These are phyloP conservation scores for Colletotrichum sp. DNA, from an alignment of 2,329 filamentous ascomycete species.

Conservation along the genomic window DNA sequence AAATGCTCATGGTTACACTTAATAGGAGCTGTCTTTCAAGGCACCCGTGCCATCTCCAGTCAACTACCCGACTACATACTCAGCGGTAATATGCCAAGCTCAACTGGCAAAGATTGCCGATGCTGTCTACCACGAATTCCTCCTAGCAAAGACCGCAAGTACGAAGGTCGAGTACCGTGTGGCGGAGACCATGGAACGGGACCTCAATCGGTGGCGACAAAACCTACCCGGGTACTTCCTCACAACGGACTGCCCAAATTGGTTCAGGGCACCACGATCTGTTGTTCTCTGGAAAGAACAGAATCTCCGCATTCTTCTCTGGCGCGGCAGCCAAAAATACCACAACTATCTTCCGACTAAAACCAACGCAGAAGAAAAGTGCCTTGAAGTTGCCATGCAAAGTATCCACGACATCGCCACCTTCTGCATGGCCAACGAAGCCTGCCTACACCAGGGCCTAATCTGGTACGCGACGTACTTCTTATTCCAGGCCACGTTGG, in stretches of 20 bases:
- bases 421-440: constrained; percentile 35
- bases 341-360: constrained; percentile 34
- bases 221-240: constrained; percentile 37
- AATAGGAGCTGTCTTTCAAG: constrained; percentile 8
- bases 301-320: constrained; percentile 49
- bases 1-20: neutral
- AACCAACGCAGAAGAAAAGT: constrained; percentile 34
- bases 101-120: constrained; percentile 44
- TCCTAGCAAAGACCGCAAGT: constrained; percentile 39
- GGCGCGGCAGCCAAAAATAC: constrained; percentile 37
- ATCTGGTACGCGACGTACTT: constrained; percentile 51
- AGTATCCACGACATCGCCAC: constrained; percentile 39
- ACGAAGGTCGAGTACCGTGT: constrained; percentile 39
- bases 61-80: constrained; percentile 42
- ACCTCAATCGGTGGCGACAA: constrained; percentile 37
- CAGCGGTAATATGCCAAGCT: constrained; percentile 44
- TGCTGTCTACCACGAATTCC: constrained; percentile 45
- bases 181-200: constrained; percentile 40
- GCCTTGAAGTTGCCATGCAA: constrained; percentile 40
- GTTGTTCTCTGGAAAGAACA: constrained; percentile 47
- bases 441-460: constrained; percentile 34
- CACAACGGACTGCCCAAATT: constrained; percentile 30
- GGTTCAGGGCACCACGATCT: constrained; percentile 39
- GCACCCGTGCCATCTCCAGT: constrained; percentile 24
- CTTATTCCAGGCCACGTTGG: constrained; percentile 47